These are phyloP conservation scores for Diplocarpon mali DNA, from an alignment of 2,329 filamentous ascomycete genomes.

Conservation along the genomic window DNA sequence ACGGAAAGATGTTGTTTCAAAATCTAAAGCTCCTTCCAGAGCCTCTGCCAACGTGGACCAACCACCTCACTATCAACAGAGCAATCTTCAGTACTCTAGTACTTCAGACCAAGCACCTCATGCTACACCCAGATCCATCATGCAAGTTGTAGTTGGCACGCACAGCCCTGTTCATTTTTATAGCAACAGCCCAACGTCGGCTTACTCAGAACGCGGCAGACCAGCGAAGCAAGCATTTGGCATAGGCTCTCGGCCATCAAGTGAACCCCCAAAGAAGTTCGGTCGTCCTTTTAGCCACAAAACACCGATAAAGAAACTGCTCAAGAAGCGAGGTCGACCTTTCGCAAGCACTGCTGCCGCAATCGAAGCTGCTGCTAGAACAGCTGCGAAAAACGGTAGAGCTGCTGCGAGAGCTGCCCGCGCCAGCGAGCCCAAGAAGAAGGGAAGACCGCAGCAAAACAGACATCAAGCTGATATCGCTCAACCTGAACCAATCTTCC, in stretches of 20 bases:
- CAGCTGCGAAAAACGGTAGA: too few relatives aligned
- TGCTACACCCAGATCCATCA: background rate
- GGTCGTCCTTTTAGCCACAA: constrained; percentile 1
- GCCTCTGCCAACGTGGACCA: too few relatives aligned
- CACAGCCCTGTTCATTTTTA: too few relatives aligned
- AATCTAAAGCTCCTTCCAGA: too few relatives aligned
- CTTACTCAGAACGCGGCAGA: too few relatives aligned
- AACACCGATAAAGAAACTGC: background rate
- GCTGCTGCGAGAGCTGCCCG: too few relatives aligned
- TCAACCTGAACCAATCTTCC: constrained; percentile 31
- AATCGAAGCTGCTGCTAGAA: background rate
- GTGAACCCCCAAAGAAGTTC: constrained; percentile 9
- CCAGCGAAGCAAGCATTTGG: too few relatives aligned
- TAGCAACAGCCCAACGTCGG: too few relatives aligned
- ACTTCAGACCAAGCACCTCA: background rate
- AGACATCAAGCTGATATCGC: constrained; percentile 5
- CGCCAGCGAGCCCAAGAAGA: constrained; percentile 1
- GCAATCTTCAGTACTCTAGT: background rate
- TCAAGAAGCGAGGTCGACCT: constrained; percentile 18
- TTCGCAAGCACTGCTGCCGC: constrained; percentile 9
- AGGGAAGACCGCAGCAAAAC: constrained; percentile 9
- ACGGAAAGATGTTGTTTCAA: too few relatives aligned
- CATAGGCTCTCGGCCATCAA: background rate
- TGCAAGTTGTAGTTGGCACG: background rate
- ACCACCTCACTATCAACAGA: background rate